A percentile compares a stretch with the other conserved stretches of the same genome.
phyloP scores from a whole-genome alignment of 768 basidiomycete genomes.

The Saitozyma podzolica region DNA sequence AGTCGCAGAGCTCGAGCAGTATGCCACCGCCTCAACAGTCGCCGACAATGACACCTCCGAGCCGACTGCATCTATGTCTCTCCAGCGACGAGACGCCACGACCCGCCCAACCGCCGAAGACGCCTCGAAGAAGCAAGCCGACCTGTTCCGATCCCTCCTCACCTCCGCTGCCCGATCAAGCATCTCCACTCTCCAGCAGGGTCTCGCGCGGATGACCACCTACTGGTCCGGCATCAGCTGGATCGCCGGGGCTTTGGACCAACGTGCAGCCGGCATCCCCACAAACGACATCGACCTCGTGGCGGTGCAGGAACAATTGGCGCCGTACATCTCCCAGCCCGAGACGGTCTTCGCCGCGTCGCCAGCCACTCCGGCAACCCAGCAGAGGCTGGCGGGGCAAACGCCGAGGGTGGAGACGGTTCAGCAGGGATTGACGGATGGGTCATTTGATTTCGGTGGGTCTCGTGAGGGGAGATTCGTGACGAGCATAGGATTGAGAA shows the following conservation, averaged over 20 bases:
- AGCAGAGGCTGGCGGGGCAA: no score
- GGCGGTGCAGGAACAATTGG: slow-evolving; percentile 5
- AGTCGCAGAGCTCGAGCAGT: slow-evolving; percentile 6
- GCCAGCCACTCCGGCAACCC: no score
- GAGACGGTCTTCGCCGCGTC: no score
- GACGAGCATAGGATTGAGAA: no score
- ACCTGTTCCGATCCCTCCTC: slow-evolving; percentile 9
- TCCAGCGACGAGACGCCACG: neutral
- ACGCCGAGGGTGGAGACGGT: no score
- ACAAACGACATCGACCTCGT: slow-evolving; percentile 9
- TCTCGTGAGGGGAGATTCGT: no score
- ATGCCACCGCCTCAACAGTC: slow-evolving; percentile 3
- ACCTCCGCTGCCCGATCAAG: slow-evolving; percentile 4
- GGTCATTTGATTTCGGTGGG: no score
- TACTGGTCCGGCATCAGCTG: slow-evolving; percentile 15
- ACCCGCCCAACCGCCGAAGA: no score
- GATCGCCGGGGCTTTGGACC: slow-evolving; percentile 10
- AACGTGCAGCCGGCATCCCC: slow-evolving; percentile 2
- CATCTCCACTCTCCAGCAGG: slow-evolving; percentile 9
- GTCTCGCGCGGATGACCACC: slow-evolving; percentile 4
- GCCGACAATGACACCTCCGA: neutral
- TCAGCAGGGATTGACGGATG: no score
- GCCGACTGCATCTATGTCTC: neutral
- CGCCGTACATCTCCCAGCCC: no score
- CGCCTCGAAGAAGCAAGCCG: slow-evolving; percentile 1